A percentile compares a stretch with the other conserved stretches of the same genome.
Evolutionary conservation across 768 basidiomycete species (phyloP).

Genomic region (Leucocoprinus leucothites): DNA sequence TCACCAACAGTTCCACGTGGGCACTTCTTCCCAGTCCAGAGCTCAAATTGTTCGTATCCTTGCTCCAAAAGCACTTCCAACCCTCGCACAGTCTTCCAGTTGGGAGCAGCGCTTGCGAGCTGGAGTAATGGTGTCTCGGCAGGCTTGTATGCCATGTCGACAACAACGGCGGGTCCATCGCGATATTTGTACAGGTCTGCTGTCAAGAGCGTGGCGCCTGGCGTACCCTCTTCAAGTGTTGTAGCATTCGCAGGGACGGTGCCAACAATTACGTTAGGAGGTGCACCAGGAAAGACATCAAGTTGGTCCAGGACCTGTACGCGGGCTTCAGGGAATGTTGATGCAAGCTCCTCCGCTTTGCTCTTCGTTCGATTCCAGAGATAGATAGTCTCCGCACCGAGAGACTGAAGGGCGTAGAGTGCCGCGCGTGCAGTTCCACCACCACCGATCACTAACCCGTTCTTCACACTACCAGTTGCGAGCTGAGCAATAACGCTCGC

Average conservation of each 20-base stretch:
- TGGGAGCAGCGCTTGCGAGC: constrained; percentile 49
- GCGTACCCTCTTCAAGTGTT: constrained; percentile 24
- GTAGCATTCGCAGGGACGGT: constrained; percentile 81
- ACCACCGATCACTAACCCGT: constrained; percentile 87
- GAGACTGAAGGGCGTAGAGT: constrained; percentile 76
- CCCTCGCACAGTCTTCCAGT: constrained; percentile 76
- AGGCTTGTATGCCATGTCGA: constrained; percentile 96
- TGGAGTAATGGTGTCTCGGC: constrained; percentile 76
- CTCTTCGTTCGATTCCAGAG: constrained; percentile 80
- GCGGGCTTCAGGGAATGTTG: constrained; percentile 61
- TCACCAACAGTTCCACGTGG: constrained; percentile 43
- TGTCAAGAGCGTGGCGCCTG: constrained; percentile 49
- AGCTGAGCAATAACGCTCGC: constrained; percentile 47
- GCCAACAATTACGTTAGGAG: constrained; percentile 78
- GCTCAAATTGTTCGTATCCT: constrained; percentile 79
- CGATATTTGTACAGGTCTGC: constrained; percentile 51
- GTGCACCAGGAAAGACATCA: constrained; percentile 44
- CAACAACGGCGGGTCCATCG: constrained; percentile 56
- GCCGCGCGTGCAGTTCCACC: constrained; percentile 95
- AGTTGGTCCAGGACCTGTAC: constrained; percentile 62
- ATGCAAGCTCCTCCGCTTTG: constrained; percentile 70
- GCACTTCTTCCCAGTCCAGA: constrained; percentile 72
- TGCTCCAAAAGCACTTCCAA: constrained; percentile 87
- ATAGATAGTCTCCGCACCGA: constrained; percentile 72
- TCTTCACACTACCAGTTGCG: constrained; percentile 32